Evolutionary conservation across 2,329 filamentous ascomycete species (phyloP), one percentile per base, ranked within the genome.

Genomic region (Ramichloridium luteum): DNA sequence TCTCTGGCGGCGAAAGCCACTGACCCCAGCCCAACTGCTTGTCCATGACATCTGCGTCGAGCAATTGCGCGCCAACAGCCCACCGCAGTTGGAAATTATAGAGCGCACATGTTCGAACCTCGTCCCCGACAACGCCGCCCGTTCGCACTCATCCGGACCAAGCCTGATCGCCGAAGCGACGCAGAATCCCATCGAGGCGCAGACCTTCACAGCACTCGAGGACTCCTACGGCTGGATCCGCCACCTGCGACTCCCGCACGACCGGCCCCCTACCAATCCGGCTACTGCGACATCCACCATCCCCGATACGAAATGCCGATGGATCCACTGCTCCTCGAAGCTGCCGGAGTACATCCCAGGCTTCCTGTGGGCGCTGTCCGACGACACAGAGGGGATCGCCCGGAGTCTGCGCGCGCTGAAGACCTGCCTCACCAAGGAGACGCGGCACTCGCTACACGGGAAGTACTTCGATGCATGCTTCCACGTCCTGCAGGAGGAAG

Each of bases 311-410:
- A 58, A 58, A 36, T 57, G 51, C 36, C 46, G 58, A 13, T 61
- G 58, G 59, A 57, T 61, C 9, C 59, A 61, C 35, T 57, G 59
- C 20, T 59, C 58, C 1, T 58, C 54, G 40, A 60, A 59, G 31
- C 58, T 54, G 28, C 51, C 58, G 0, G 52, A 59, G 22, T 59
- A 59, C 31, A 37, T 41, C 10, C 12, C 18, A 16, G 44, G 44
- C 10, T 40, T 41, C 20, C 37, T 44, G 3, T 49, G 44, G 42
- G 45, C 40, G 2, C 27, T 48, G 25, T 46, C 40, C 6, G 38
- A 44, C 9, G 40, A 49, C 20, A 10, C 38, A 2, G 28, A 38
- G 3, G 38, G 18, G 13, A 36, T 45, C 5, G 43, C 45, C 3
- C 40, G 41, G 18, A 42, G 41, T 3, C 37, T 51, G 37, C 43